Evolutionary conservation across 805 yeast species (phyloP), one percentile per base, ranked within the genome.

Genomic region (Kodamaea laetipori): DNA sequence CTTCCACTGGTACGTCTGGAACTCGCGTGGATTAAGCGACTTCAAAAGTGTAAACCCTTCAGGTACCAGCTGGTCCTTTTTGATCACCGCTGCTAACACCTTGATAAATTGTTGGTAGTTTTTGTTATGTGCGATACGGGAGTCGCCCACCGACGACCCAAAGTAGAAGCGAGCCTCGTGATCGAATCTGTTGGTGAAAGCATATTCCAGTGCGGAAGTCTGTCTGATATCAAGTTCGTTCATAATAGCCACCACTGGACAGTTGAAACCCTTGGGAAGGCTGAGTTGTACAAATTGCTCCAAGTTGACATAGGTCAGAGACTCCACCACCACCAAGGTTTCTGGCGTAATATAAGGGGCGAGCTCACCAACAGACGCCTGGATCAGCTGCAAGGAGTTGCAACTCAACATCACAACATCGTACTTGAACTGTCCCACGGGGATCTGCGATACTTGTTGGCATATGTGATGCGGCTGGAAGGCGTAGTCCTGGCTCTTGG

Each of bases 1-100:
- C 58, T 84, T 82, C 96, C 96, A 90, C 63, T 89, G 94, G 54
- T 83, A 83, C 9, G 82, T 77, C 62, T 79, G 67, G 54, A 80
- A 84, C 49, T 81, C 88, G 43, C 74, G 64, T 36, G 80, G 69
- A 51, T 74, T 69, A 45, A 71, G 64, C 43, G 80, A 67, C 54
- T 77, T 77, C 50, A 79, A 69, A 38, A 77, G 74, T 37, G 73
- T 73, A 36, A 74, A 64, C 36, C 66, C 60, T 42, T 62, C 67
- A 41, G 64, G 66, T 44, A 61, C 70, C 15, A 30, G 25, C 10
- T 19, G 9, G 13, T 30, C 21, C 26, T 37, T 37, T 25, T 23
- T 27, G 8, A 28, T 27, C 18, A 60, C 56, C 37, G 62, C 44
- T 47, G 67, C 69, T 47, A 71, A 53, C 32, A 64, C 52, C 49